Evolutionary conservation across 371 early-diverging fungal species (phyloP), one percentile per base, ranked within the genome.

Genomic region (Homolaphlyctis polyrhiza): DNA sequence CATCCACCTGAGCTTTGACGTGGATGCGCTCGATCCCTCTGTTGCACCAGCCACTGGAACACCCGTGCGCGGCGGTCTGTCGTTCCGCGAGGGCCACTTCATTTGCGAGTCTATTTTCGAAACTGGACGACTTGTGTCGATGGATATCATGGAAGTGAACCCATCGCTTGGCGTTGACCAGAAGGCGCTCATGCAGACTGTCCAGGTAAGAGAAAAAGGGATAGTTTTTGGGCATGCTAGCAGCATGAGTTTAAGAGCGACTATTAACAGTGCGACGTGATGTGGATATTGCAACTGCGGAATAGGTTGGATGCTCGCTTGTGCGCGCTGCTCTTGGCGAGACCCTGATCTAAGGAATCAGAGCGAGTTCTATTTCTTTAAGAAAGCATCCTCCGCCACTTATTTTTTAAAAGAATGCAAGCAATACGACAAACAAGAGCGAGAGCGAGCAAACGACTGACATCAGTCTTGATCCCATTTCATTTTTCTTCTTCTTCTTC

Each of bases 91-190:
- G 64, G 81, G 84, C 1, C 81, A 79, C 57, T 81, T 72, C 67
- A 75, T 81, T 30, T 93, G 94, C 81, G 97, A 97, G 77, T 87
- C 89, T 5, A 61, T 95, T 27, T 86, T 86, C 48, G 94, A 94
- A 69, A 93, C 95, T 28, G 95, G 95, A 3, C 74, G 86, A 50
- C 73, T 97, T 55, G 96, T 95, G 0, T 87, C 95, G 14, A 83
- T 95, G 68, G 98, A 97, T 71, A 84, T 97, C 63, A 91, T 96
- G 78, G 95, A 93, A 75, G 96, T 97, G 35, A 96, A 96, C 74
- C 98, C 98, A 25, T 73, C 87, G 14, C 81, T 96, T 43, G 79
- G 75, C 5, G 60, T 66, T 23, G 92, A 92, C 65, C 81, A 87
- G 30, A 74, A 74, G 29, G 77, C 83, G 21, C 81, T 89, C 47